phyloP scores from a whole-genome alignment of 116 monocot genomes.

The Zostera marina region DNA sequence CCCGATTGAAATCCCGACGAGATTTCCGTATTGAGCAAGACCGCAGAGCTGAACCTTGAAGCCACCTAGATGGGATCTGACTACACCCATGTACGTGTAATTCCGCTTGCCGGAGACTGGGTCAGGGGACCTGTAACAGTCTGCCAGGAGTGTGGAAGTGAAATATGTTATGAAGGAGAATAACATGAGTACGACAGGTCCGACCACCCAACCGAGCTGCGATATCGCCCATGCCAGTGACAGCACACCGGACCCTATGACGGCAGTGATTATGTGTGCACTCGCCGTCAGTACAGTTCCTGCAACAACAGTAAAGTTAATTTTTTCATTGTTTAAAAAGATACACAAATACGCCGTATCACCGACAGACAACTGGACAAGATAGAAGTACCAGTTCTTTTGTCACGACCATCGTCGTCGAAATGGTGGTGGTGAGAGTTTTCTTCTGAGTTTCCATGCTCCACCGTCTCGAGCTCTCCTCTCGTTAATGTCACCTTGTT shows the following conservation, averaged over 20 bases:
- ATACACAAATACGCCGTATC: too few species aligned
- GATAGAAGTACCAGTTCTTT: conserved; percentile 3
- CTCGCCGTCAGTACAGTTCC: too few species aligned
- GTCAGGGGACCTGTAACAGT: conserved; percentile 55
- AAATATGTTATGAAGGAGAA: conserved; percentile 53
- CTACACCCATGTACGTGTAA: too few species aligned
- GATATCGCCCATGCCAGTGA: conserved; percentile 65
- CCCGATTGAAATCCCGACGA: conserved; percentile 21
- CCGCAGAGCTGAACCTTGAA: conserved; percentile 1
- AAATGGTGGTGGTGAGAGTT: not conserved
- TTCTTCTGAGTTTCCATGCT: not conserved
- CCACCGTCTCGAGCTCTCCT: not conserved
- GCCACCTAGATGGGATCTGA: too few species aligned
- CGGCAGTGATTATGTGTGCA: too few species aligned
- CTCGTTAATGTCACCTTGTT: not conserved
- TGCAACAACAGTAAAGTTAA: too few species aligned
- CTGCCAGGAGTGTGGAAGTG: conserved; percentile 50
- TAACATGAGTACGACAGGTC: conserved; percentile 37
- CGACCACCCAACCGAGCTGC: conserved; percentile 71
- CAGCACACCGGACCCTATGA: conserved; percentile 68
- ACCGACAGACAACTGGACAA: too few species aligned
- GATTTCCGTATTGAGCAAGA: conserved; percentile 24
- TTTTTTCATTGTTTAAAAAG: too few species aligned
- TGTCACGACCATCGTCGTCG: conserved; percentile 4
- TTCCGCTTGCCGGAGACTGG: conserved; percentile 34